A percentile compares a stretch with the other conserved stretches of the same genome.
Conservation (phyloP, 2,329 filamentous ascomycete genomes). For the Fusarium chlamydosporum region DNA sequence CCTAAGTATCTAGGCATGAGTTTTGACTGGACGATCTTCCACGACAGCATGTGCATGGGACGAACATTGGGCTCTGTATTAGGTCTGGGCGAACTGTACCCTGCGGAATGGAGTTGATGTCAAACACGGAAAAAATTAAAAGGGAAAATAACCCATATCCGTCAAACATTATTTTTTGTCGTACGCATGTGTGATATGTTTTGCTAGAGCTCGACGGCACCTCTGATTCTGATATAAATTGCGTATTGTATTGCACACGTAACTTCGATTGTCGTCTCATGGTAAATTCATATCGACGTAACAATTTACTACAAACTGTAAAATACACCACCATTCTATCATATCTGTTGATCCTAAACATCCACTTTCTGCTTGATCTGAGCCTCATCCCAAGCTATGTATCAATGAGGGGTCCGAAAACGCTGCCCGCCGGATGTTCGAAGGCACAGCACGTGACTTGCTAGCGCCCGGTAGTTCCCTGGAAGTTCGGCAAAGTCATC, state of each 20-base stretch:
- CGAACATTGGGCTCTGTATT: constrained; percentile 52
- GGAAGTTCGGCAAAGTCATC: constrained; percentile 63
- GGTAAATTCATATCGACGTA: background rate
- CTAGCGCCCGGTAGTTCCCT: constrained; percentile 52
- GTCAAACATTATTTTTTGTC: constrained; percentile 18
- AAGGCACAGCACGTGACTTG: constrained; percentile 53
- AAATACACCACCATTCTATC: background rate
- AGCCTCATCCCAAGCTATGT: background rate
- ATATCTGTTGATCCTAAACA: background rate
- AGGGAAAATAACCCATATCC: constrained; percentile 42
- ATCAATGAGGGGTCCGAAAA: constrained; percentile 47
- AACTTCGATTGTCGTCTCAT: background rate
- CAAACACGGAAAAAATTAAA: constrained; percentile 51
- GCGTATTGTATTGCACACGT: background rate
- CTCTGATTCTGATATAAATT: background rate
- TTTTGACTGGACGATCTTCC: constrained; percentile 42
- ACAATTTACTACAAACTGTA: background rate
- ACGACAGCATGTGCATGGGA: constrained; percentile 49
- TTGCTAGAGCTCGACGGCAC: background rate
- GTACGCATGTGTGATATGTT: constrained; percentile 6
- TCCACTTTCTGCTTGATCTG: background rate
- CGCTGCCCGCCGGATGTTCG: constrained; percentile 32
- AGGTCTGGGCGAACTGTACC: constrained; percentile 48
- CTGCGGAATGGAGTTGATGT: constrained; percentile 51
- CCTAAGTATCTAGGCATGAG: constrained; percentile 77